phyloP scores from a whole-genome alignment of 257 asterid species.

The Paulownia fortunei region DNA sequence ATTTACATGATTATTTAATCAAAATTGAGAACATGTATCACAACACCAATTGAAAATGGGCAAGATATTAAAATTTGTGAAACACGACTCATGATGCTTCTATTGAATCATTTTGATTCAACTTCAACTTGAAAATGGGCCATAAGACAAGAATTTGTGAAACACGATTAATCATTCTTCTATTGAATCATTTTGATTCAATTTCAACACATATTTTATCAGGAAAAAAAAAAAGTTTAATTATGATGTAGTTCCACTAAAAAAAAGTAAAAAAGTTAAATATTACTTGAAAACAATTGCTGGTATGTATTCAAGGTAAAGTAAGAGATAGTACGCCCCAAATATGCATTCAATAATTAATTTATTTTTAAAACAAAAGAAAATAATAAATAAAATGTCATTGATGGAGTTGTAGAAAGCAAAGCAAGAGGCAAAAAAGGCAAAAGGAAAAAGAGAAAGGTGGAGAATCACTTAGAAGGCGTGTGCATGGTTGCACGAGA shows the following conservation, averaged over 20 bases:
- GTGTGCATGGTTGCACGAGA: conserved; percentile 45
- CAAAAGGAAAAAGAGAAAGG: conserved; percentile 23
- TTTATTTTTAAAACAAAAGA: not conserved
- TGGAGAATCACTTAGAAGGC: conserved; percentile 16
- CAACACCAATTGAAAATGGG: too few relatives aligned
- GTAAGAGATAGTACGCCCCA: too few relatives aligned
- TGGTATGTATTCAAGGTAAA: too few relatives aligned
- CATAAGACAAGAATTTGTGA: not conserved
- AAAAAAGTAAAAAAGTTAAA: too few relatives aligned
- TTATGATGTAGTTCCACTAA: too few relatives aligned
- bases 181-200: not conserved
- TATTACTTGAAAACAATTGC: too few relatives aligned
- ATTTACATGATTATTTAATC: not conserved
- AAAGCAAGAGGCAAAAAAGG: conserved; percentile 12
- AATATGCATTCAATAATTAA: too few relatives aligned
- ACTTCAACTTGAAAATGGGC: not conserved
- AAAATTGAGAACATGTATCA: not conserved
- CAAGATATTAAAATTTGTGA: too few relatives aligned
- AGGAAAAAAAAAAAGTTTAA: too few relatives aligned
- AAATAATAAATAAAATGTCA: not conserved
- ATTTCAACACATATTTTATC: too few relatives aligned
- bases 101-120: too few relatives aligned
- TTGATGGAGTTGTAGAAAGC: not conserved
- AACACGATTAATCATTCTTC: not conserved
- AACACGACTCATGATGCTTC: too few relatives aligned